Base-by-base conservation (phyloP, 305 asterid species). In the Withania somnifera region DNA sequence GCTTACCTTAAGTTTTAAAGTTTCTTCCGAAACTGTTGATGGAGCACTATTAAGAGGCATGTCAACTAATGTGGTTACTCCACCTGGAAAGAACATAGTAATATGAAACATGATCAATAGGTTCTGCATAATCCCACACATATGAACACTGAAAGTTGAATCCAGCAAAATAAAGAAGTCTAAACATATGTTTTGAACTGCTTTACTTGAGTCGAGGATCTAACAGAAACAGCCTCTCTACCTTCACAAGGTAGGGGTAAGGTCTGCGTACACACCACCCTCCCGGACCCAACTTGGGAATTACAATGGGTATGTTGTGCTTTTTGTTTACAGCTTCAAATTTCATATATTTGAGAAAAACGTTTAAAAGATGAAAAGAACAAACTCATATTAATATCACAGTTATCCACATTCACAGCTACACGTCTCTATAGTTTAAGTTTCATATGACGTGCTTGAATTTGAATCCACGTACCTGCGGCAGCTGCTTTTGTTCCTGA, bases 401-500 rank as follows among this genome's bases (percentile, higher is more conserved):
- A 68, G 28, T 19, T n/a, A 68, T 68, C 54, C 32, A 68, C 53
- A 68, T 38, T 68, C 77, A 38, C 5, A 19, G 53, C 53, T 68
- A 68, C n/a, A 32, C 11, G 0, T 19, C 79, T 47, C 60, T 15
- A 50, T 26, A 75, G 79, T 75, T 47, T 14, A 71, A 24, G 79
- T 50, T 47, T 3, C 79, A 50, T 26, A 30, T 75, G 61, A 47
- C 7, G 6, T 14, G 60, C 60, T 75, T 75, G 79, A 75, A 75
- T 50, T 47, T 56, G 79, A 60, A 86, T 84, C 11, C 57, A 76
- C 78, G 64, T 90, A 96, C 99, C 99, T 80, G 97, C 99, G 84
- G 97, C 98, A 13, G 98, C 99, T 69, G 99, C 98, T 86, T 86
- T 92, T 82, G 98, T 96, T 84, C 99, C 99, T 28, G 98, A 93